phyloP scores from a whole-genome alignment of 805 yeast species.

The Candida koratica region DNA sequence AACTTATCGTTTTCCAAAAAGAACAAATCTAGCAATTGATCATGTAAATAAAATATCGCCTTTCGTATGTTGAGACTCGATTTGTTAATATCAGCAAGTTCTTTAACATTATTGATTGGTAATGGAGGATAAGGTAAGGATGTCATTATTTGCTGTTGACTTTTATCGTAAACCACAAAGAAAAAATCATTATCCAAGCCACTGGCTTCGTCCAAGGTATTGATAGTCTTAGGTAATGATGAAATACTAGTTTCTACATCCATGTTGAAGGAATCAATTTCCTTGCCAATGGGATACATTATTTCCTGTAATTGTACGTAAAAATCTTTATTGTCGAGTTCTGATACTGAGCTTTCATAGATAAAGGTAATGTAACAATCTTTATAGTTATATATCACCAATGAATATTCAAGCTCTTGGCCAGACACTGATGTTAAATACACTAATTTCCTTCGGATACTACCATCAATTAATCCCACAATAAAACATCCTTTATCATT shows the following conservation, averaged over 20 bases:
- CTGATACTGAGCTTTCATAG: slow-evolving; percentile 26
- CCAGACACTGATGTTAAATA: slow-evolving; percentile 16
- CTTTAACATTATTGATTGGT: slow-evolving; percentile 12
- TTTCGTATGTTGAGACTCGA: slow-evolving; percentile 18
- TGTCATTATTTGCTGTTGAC: slow-evolving; percentile 24
- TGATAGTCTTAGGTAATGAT: slow-evolving; percentile 23
- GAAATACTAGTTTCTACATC: slow-evolving; percentile 27
- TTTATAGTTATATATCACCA: slow-evolving; percentile 27
- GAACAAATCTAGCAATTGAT: slow-evolving; percentile 32
- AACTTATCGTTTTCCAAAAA: slow-evolving; percentile 22
- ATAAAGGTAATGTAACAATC: slow-evolving; percentile 23
- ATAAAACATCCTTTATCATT: slow-evolving; percentile 22
- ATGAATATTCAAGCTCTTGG: slow-evolving; percentile 24
- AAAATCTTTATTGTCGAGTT: slow-evolving; percentile 22
- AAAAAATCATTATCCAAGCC: slow-evolving; percentile 34
- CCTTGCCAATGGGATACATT: slow-evolving; percentile 22
- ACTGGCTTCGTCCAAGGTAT: slow-evolving; percentile 4
- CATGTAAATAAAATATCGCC: slow-evolving; percentile 38
- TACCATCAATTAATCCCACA: slow-evolving; percentile 20
- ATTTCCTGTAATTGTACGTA: slow-evolving; percentile 19
- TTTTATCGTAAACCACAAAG: slow-evolving; percentile 30
- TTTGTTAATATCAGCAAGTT: slow-evolving; percentile 9
- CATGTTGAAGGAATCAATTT: slow-evolving; percentile 17
- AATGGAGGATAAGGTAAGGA: slow-evolving; percentile 36
- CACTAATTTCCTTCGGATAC: slow-evolving; percentile 24